Base-by-base conservation (phyloP, 75 land plant genomes). In the Adiantum capillusveneris region DNA sequence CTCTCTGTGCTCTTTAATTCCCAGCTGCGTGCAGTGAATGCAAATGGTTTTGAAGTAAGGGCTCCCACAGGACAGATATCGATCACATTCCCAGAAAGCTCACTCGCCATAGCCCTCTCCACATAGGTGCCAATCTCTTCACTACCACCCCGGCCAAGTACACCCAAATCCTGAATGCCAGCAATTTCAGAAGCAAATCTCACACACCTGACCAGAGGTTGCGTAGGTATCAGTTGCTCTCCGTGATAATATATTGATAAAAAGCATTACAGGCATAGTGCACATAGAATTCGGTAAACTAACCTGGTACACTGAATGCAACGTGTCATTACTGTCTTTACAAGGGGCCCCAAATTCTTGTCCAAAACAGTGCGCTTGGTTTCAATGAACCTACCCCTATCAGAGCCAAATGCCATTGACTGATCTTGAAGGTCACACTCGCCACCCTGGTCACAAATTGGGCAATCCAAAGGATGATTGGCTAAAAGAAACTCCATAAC, bases 81-180 rank as follows among this genome's bases (percentile, higher is more conserved):
- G 25, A 94, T 94, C 22, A 94, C 98, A 74, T 94, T 94, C 53
- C 98, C 98, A 43, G 98, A 94, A 49, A 94, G 87, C 70, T 94
- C 98, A 75, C 98, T 94, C 21, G 85, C 76, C 98, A 94, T 94
- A 67, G 88, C 71, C 27, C 79, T 84, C 68, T 89, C 98, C 6
- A 94, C 98, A 64, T 94, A 94, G 20, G 98, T 94, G 29, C 98
- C 98, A 44, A 94, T 94, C 66, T 94, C 98, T 60, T 94, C 98
- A 49, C 90, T 86, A 67, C 96, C 93, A 30, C 98, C 98, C 75
- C 98, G 98, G 44, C 98, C 98, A 57, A 94, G 62, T 71, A 94
- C 84, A 44, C 98, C 98, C 60, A 94, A 85, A 66, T 94, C 98
- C 63, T 87, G 81, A 39, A 84, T 85, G 9, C 98, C 98, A 70